These are phyloP conservation scores for Penicillium maclennaniae DNA, from an alignment of 495 filamentous ascomycete genomes.

Conservation along the genomic window DNA sequence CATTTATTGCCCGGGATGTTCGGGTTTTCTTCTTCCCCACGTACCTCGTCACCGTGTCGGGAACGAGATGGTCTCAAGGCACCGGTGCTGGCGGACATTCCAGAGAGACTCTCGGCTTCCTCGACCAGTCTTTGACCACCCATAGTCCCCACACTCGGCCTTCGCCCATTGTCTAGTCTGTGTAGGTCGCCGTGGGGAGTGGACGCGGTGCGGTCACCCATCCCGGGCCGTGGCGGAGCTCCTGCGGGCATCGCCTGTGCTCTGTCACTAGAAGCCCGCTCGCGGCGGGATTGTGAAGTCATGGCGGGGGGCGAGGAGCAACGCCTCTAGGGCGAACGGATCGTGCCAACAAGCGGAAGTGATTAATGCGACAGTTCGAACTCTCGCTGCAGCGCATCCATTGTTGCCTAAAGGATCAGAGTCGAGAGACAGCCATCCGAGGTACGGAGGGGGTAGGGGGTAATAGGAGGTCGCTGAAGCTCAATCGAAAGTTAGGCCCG, in stretches of 20 bases:
- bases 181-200: slow-evolving; percentile 31
- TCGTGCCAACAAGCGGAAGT: slow-evolving; percentile 22
- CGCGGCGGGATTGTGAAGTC: slow-evolving; percentile 20
- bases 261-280: slow-evolving; percentile 34
- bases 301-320: slow-evolving; percentile 9
- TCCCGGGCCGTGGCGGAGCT: slow-evolving; percentile 27
- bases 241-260: slow-evolving; percentile 22
- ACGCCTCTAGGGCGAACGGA: not conserved
- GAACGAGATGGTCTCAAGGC: slow-evolving; percentile 9
- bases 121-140: slow-evolving; percentile 30
- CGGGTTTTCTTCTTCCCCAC: not conserved
- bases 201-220: slow-evolving; percentile 34
- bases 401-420: slow-evolving; percentile 28
- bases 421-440: not conserved
- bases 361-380: slow-evolving; percentile 31
- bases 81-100: slow-evolving; percentile 8
- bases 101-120: slow-evolving; percentile 28
- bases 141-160: slow-evolving; percentile 17
- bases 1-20: not conserved
- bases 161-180: slow-evolving; percentile 24
- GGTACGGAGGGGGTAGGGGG: not conserved
- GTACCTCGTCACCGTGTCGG: slow-evolving; percentile 29
- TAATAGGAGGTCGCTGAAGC: not conserved
- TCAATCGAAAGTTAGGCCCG: not conserved
- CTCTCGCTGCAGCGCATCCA: slow-evolving; percentile 36